Evolutionary conservation across 148 eudicot species (phyloP).

Genomic region (Rhododendron kiyosumense): DNA sequence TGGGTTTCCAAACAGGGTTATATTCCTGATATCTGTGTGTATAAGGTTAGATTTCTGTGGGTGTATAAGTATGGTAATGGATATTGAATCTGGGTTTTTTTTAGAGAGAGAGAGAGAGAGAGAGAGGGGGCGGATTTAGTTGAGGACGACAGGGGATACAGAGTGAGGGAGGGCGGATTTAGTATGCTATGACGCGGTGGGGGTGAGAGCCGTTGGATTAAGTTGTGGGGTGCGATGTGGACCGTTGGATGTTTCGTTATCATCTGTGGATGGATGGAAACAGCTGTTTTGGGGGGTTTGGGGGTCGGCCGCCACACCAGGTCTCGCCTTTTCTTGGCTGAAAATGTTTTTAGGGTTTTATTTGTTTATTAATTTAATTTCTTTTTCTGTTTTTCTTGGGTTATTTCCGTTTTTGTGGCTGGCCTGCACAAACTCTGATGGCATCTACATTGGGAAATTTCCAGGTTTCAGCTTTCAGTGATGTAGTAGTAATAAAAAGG

Average conservation of each 20-base stretch:
- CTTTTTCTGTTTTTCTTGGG: background rate
- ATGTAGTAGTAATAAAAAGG: background rate
- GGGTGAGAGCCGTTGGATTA: slow-evolving; percentile 10
- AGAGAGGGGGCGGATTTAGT: background rate
- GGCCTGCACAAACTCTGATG: background rate
- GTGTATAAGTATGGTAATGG: background rate
- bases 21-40: background rate
- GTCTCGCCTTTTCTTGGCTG: background rate
- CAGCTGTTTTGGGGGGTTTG: background rate
- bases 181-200: background rate
- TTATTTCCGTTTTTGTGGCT: background rate
- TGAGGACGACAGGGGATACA: background rate
- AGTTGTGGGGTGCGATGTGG: background rate
- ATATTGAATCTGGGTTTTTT: background rate
- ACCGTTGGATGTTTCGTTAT: background rate
- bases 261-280: background rate
- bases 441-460: background rate
- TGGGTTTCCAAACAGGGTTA: background rate
- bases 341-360: slow-evolving; percentile 3
- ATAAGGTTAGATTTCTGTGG: background rate
- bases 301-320: slow-evolving; percentile 16
- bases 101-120: background rate
- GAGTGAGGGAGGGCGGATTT: background rate
- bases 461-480: background rate
- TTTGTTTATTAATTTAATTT: background rate